phyloP scores from a whole-genome alignment of 2,329 filamentous ascomycete species.

The Phialophora chinensis region DNA sequence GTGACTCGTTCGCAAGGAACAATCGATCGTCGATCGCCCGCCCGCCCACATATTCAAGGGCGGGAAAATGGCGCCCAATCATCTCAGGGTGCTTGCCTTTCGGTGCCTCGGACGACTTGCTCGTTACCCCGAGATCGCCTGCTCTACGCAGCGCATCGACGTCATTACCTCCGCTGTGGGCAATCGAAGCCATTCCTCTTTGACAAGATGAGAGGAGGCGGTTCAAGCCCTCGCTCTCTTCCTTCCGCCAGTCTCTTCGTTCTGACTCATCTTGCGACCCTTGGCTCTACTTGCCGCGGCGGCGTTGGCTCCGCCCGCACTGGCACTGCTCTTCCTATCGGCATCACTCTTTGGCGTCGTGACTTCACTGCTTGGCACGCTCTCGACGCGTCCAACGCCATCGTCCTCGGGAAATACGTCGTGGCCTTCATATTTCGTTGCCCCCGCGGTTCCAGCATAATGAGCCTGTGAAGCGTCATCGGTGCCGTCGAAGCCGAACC shows the following conservation, averaged over 20 bases:
- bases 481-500: conserved; percentile 35
- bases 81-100: neutral
- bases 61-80: neutral
- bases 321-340: conserved; percentile 10
- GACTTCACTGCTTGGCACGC: conserved; percentile 52
- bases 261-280: conserved; percentile 24
- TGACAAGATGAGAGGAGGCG: neutral
- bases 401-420: conserved; percentile 41
- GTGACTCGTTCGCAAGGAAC: neutral
- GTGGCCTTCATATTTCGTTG: neutral
- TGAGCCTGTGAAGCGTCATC: conserved; percentile 35
- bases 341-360: conserved; percentile 46
- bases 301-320: neutral
- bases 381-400: conserved; percentile 47
- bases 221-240: conserved; percentile 23
- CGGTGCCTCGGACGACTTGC: neutral
- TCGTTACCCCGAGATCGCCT: neutral
- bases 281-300: conserved; percentile 21
- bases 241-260: conserved; percentile 21
- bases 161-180: neutral
- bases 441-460: conserved; percentile 10
- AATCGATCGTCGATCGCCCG: neutral
- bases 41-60: neutral
- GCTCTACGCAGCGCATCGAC: neutral
- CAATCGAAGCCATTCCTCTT: neutral